Conservation (phyloP, 768 basidiomycete species). For the Xanthoconium purpureum region DNA sequence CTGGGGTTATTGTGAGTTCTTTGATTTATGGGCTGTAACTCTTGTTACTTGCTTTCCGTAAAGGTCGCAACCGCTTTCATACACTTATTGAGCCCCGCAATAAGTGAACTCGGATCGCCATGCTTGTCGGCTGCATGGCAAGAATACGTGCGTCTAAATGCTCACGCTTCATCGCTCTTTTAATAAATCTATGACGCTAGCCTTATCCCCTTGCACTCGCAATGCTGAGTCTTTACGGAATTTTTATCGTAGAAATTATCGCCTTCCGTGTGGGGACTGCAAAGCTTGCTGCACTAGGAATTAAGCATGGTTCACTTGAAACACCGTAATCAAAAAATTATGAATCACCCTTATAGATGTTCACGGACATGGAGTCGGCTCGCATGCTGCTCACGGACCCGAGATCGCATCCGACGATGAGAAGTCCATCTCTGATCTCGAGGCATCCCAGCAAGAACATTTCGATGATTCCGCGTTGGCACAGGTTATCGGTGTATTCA, state of each 20-base stretch:
- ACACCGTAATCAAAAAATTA: neutral
- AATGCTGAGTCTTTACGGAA: constrained; percentile 73
- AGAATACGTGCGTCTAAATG: constrained; percentile 55
- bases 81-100: constrained; percentile 73
- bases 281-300: constrained; percentile 63
- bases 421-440: constrained; percentile 26
- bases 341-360: constrained; percentile 41
- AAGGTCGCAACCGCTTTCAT: constrained; percentile 91
- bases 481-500: constrained; percentile 83
- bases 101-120: constrained; percentile 62
- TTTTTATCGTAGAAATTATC: constrained; percentile 82
- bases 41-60: neutral
- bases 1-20: constrained; percentile 73
- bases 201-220: constrained; percentile 82
- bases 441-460: constrained; percentile 15
- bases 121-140: constrained; percentile 74
- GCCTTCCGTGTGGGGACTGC: constrained; percentile 86
- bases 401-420: constrained; percentile 35
- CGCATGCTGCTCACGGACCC: constrained; percentile 70
- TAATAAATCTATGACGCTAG: constrained; percentile 36
- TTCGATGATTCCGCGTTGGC: constrained; percentile 49
- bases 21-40: neutral
- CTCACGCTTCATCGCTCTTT: neutral
- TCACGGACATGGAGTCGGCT: constrained; percentile 61
- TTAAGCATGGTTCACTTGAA: constrained; percentile 49